Evolutionary conservation across 495 filamentous ascomycete genomes (phyloP).

Genomic region (Penicillium lagena): DNA sequence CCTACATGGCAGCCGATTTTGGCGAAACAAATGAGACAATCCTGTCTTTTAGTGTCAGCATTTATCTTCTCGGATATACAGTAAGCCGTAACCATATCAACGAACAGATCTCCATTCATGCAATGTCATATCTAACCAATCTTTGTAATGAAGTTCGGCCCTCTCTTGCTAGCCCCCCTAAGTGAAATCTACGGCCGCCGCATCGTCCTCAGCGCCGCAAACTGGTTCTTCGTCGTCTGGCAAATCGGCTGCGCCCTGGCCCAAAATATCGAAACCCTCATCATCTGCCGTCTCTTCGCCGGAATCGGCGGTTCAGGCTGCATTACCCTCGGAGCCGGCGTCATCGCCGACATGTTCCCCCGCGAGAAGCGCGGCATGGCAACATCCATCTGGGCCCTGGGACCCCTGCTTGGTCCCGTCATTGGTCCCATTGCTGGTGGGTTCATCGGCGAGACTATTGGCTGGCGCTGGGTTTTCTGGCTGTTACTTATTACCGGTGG

Average conservation of each 20-base stretch:
- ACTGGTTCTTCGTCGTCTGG: slow-evolving; percentile 44
- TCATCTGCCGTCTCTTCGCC: slow-evolving; percentile 46
- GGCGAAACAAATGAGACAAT: slow-evolving; percentile 47
- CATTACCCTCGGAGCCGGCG: slow-evolving; percentile 47
- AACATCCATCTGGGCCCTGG: too few species aligned
- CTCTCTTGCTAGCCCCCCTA: slow-evolving; percentile 37
- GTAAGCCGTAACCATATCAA: slow-evolving; percentile 14
- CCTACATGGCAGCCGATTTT: slow-evolving; percentile 51
- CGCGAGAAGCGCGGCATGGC: too few species aligned
- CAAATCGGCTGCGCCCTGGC: slow-evolving; percentile 45
- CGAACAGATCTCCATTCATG: neutral
- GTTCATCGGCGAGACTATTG: too few species aligned
- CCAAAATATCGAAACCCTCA: slow-evolving; percentile 39
- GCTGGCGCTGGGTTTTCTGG: too few species aligned
- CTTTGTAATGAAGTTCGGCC: too few species aligned
- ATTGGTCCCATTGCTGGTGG: too few species aligned
- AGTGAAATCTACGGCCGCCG: slow-evolving; percentile 54
- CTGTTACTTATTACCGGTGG: too few species aligned
- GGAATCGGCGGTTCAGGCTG: slow-evolving; percentile 43
- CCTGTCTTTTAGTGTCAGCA: slow-evolving; percentile 47
- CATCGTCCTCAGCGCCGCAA: slow-evolving; percentile 40
- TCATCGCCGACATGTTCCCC: slow-evolving; percentile 48
- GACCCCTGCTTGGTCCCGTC: too few species aligned
- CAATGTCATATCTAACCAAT: too few species aligned
- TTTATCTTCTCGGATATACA: slow-evolving; percentile 55